Evolutionary conservation across 257 asterid species (phyloP), one percentile per base, ranked within the genome.

Genomic region (Solanum medicagineum): DNA sequence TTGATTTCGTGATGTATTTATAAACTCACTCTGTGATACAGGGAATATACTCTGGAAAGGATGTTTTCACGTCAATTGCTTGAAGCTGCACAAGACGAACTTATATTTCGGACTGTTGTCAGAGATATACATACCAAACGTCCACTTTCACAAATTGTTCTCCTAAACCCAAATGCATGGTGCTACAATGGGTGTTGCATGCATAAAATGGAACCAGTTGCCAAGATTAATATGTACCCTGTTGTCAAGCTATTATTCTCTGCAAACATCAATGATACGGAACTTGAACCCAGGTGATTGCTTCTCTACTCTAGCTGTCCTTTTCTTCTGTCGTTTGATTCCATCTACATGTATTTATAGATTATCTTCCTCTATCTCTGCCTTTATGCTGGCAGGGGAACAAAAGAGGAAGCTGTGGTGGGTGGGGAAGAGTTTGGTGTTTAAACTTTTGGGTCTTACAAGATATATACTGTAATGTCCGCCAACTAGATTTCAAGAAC

Each of bases 141-240:
- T 54, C 94, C 93, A 63, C 62, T 84, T 70, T 79, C 95, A 91
- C 96, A 93, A 85, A 92, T 96, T 89, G 90, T 95, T 88, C 91
- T 94, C 88, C 91, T 96, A 79, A 96, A 94, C 87, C 99, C 98
- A 66, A 92, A 92, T 86, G 87, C 94, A 22, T 94, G 99, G 98
- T 88, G 91, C 87, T 90, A 91, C 86, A 85, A 86, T 79, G 98
- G 98, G 80, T 87, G 75, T 53, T 87, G 91, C 83, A 83, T 88
- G 88, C 11, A 56, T 82, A 80, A 91, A 56, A 73, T 68, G 69
- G 94, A 92, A 86, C 87, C 91, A 86, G 89, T 87, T 85, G 86
- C 87, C 51, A 92, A 89, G 89, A 85, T 89, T 66, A 79, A 87
- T 86, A 89, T 97, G 97, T 83, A 87, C 83, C 98, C 98, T 53